Base-by-base conservation (phyloP, 2,329 filamentous ascomycete genomes). In the Pseudonectria buxi region DNA sequence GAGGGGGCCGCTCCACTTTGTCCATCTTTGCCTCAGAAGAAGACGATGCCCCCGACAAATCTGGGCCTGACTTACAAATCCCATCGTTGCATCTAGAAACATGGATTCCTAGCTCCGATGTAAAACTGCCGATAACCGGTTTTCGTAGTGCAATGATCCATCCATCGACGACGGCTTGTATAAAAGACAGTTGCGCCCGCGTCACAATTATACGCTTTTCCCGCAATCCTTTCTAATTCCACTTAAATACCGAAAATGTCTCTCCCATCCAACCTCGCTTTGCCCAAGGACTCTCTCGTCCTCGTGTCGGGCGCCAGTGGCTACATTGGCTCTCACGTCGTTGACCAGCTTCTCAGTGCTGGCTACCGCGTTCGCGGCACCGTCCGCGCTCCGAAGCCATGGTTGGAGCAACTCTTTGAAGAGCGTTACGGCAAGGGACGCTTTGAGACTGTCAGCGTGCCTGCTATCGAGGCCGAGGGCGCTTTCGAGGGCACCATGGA, bases 351-450 rank as follows among this genome's bases (percentile, higher is more conserved):
- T 4, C 53, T 68, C 3, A 30, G 43, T 1, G 40, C 44, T 0
- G 65, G 66, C 10, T 69, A 61, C 41, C 53, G 51, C 10, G 66
- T 70, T 10, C 61, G 64, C 15, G 66, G 65, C 2, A 67, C 63
- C 1, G 58, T 61, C 14, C 62, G 65, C 5, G 43, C 50, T 32
- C 24, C 39, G 3, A 42, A 47, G 10, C 35, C 46, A 7, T 61
- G 57, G 55, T 14, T 57, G 6, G 28, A 15, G 3, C 41, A 43
- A 6, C 36, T 54, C 6, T 55, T 56, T 18, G 51, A 53, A 14
- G 42, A 54, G 18, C 47, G 51, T 13, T 53, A 57, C 35, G 56
- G 53, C 12, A n/a, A 27, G 1, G 57, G 51, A 16, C 41, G 38
- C 7, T 58, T 64, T 24, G 53, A 59, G 29, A 14, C 56, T 2